Percentiles rank a stretch among this genome's conserved stretches.
Evolutionary conservation across 768 basidiomycete species (phyloP).

Genomic region (Serendipita sp.): DNA sequence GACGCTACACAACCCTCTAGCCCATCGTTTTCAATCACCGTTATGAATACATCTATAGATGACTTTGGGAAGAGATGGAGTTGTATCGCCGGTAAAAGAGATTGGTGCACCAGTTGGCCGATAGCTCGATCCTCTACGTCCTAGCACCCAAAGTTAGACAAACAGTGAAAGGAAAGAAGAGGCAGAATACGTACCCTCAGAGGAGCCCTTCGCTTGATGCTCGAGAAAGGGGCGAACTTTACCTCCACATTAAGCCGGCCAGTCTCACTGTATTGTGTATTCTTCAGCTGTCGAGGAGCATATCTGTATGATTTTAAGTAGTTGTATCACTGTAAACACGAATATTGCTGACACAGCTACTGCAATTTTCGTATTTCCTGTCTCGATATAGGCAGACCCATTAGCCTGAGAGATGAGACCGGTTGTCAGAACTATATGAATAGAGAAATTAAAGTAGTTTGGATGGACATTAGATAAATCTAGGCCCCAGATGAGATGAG

Average conservation of each 20-base stretch:
- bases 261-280: conserved; percentile 62
- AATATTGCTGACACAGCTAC: conserved; percentile 69
- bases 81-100: conserved; percentile 65
- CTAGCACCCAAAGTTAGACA: conserved; percentile 24
- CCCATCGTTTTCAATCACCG: conserved; percentile 81
- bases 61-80: conserved; percentile 89
- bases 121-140: conserved; percentile 88
- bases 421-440: conserved; percentile 57
- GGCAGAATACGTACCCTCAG: conserved; percentile 46
- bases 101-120: conserved; percentile 69
- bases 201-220: conserved; percentile 56
- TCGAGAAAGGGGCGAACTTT: conserved; percentile 92
- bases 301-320: conserved; percentile 30
- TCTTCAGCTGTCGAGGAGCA: conserved; percentile 74
- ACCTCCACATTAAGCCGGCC: conserved; percentile 89
- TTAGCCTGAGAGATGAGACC: conserved; percentile 87
- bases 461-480: conserved; percentile 6
- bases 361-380: conserved; percentile 78
- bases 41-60: conserved; percentile 79
- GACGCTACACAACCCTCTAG: conserved; percentile 78
- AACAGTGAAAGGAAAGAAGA: not conserved
- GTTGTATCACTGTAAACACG: conserved; percentile 4
- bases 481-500: conserved; percentile 5
- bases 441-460: not conserved
- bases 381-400: conserved; percentile 94